phyloP scores from a whole-genome alignment of 1,284 basidiomycete genomes.

The Ustanciosporium gigantosporum region DNA sequence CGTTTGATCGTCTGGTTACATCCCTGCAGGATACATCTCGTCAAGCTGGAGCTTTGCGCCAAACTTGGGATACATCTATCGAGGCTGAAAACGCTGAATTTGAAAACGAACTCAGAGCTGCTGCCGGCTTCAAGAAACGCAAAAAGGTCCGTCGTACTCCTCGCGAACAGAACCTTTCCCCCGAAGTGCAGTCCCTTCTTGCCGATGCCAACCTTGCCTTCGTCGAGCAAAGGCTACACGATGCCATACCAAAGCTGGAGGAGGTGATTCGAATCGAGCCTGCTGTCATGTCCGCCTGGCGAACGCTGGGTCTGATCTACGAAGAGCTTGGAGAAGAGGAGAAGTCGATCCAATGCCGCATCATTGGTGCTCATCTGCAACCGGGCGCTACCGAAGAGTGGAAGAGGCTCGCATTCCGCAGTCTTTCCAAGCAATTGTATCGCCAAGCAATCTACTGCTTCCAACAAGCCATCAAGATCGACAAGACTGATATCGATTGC shows the following conservation, averaged over 20 bases:
- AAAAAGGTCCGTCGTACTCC: conserved; percentile 13
- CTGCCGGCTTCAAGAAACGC: conserved; percentile 43
- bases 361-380: conserved; percentile 86
- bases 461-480: conserved; percentile 77
- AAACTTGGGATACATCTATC: conserved; percentile 49
- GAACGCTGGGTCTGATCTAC: conserved; percentile 79
- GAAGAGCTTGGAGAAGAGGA: conserved; percentile 71
- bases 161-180: conserved; percentile 66
- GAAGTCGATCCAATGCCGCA: conserved; percentile 78
- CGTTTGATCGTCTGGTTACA: conserved; percentile 38
- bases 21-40: conserved; percentile 43
- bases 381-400: conserved; percentile 80
- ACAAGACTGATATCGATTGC: conserved; percentile 79
- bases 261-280: conserved; percentile 94
- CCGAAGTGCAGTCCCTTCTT: conserved; percentile 78
- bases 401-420: conserved; percentile 70
- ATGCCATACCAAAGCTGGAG: conserved; percentile 78
- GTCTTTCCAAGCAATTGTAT: conserved; percentile 71
- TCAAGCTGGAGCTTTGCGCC: conserved; percentile 20
- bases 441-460: conserved; percentile 92
- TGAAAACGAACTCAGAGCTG: conserved; percentile 50
- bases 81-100: conserved; percentile 50
- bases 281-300: conserved; percentile 80
- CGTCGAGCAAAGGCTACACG: conserved; percentile 71
- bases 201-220: conserved; percentile 87